Evolutionary conservation across 164 flowering plant species (phyloP), one percentile per base, ranked within the genome.

Genomic region (Nelumbo lutea): DNA sequence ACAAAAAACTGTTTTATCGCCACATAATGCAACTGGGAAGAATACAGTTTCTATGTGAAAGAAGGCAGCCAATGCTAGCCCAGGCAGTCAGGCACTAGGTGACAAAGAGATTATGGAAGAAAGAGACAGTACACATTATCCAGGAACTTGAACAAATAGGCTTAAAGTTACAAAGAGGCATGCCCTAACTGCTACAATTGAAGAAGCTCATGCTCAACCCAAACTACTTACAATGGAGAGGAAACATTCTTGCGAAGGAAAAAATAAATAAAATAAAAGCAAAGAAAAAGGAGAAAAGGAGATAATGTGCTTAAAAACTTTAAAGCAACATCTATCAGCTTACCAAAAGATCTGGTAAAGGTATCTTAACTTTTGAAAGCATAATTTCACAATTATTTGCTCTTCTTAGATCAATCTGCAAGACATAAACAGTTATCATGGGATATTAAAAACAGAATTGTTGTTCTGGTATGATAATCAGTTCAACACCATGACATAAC

Each of bases 331-430:
- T 46, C 42, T 5, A 63, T 60, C 52, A 73, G 67, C 84, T 74
- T 82, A 95, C 98, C 99, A 90, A 84, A 75, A 95, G 72, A 67
- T 92, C 99, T 68, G 92, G 82, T 85, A 95, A 71, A 53, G 99
- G 97, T 50, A 92, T 83, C 78, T 95, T 95, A 42, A 95, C 97
- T 79, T 92, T 95, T 65, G 98, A 70, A 73, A 95, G 96, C 99
- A 95, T 95, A 51, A 95, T 95, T 79, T 95, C 99, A 83, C 97
- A 92, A 67, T 95, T 95, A 76, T 92, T 80, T 59, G 99, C 97
- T 66, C 98, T 81, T 73, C 91, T 79, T 9, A 85, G 85, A 57
- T 95, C 98, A 80, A 95, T 82, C 99, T 95, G 93, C 88, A 85
- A 72, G 57, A 77, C 27, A 39, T 3, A 52, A 42, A 72, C 6